A percentile compares a stretch with the other conserved stretches of the same genome.
Evolutionary conservation across 2,329 filamentous ascomycete species (phyloP).

Genomic region (Furcasterigmium furcatum): DNA sequence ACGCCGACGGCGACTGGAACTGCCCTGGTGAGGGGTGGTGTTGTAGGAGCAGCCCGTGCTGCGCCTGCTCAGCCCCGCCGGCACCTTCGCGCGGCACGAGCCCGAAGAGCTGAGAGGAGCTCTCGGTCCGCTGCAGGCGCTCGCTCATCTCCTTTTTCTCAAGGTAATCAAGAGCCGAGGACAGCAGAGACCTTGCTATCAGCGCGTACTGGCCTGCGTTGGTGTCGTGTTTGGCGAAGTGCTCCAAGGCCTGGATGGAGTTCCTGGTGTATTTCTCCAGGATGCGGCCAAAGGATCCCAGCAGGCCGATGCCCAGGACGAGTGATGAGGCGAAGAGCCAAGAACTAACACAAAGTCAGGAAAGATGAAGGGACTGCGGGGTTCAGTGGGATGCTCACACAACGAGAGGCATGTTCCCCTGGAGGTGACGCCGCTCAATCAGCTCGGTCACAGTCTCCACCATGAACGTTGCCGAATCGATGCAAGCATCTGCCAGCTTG

Average conservation of each 20-base stretch:
- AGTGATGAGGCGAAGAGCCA: slow-evolving; percentile 53
- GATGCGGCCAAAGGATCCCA: slow-evolving; percentile 49
- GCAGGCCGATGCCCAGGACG: slow-evolving; percentile 46
- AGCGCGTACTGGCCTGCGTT: slow-evolving; percentile 51
- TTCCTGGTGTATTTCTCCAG: slow-evolving; percentile 46
- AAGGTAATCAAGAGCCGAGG: slow-evolving; percentile 41
- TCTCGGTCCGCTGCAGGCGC: slow-evolving; percentile 42
- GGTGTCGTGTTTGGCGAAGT: slow-evolving; percentile 44
- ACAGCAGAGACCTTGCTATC: slow-evolving; percentile 47
- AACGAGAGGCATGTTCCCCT: slow-evolving; percentile 43
- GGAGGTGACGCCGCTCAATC: slow-evolving; percentile 36
- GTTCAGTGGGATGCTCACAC: slow-evolving; percentile 35
- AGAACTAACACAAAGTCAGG: slow-evolving; percentile 29
- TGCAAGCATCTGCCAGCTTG: slow-evolving; percentile 51
- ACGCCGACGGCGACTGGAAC: neutral
- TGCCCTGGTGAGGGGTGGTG: slow-evolving; percentile 11
- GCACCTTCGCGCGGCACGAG: slow-evolving; percentile 32
- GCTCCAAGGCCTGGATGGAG: slow-evolving; percentile 44
- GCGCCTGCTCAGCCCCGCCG: slow-evolving; percentile 5
- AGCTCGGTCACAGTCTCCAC: slow-evolving; percentile 44
- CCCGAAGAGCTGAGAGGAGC: slow-evolving; percentile 49
- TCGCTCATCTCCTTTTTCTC: slow-evolving; percentile 45
- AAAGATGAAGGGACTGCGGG: too few relatives aligned
- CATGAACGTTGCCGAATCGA: slow-evolving; percentile 52
- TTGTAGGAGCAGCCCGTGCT: slow-evolving; percentile 11